phyloP scores from a whole-genome alignment of 106 monocot species.

The Acanthochlamys bracteata region DNA sequence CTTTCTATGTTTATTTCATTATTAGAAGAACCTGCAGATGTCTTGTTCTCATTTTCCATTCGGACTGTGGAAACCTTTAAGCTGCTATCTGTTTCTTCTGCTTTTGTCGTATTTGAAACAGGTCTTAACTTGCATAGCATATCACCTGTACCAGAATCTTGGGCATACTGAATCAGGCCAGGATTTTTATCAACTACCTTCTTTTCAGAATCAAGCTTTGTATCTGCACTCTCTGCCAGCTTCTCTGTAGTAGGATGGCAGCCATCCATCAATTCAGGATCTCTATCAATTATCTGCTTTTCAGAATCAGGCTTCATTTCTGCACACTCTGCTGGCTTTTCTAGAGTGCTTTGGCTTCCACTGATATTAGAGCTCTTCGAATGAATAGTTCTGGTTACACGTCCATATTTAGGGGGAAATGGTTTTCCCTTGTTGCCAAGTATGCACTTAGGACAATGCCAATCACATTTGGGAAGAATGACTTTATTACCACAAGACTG shows the following conservation, averaged over 20 bases:
- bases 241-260: constrained; percentile 11
- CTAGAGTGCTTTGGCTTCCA: not conserved
- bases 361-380: constrained; percentile 27
- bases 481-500: constrained; percentile 44
- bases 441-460: constrained; percentile 90
- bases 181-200: constrained; percentile 24
- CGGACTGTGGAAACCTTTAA: not conserved
- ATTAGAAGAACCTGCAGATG: not conserved
- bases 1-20: constrained; percentile 11
- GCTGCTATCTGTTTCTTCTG: constrained; percentile 2
- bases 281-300: too few relatives aligned
- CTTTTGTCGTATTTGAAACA: constrained; percentile 4
- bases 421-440: constrained; percentile 65
- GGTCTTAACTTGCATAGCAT: constrained; percentile 4
- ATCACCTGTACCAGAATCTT: constrained; percentile 9
- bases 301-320: not conserved
- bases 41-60: constrained; percentile 12
- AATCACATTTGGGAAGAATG: constrained; percentile 62
- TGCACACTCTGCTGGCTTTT: constrained; percentile 28
- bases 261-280: too few relatives aligned
- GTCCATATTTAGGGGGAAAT: constrained; percentile 95
- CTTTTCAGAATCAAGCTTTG: constrained; percentile 40
- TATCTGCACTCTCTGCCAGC: constrained; percentile 24
- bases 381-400: constrained; percentile 54
- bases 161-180: constrained; percentile 8